Evolutionary conservation across 163 green algal species (phyloP).

Genomic region (Coccomyxa subellipsoidea): DNA sequence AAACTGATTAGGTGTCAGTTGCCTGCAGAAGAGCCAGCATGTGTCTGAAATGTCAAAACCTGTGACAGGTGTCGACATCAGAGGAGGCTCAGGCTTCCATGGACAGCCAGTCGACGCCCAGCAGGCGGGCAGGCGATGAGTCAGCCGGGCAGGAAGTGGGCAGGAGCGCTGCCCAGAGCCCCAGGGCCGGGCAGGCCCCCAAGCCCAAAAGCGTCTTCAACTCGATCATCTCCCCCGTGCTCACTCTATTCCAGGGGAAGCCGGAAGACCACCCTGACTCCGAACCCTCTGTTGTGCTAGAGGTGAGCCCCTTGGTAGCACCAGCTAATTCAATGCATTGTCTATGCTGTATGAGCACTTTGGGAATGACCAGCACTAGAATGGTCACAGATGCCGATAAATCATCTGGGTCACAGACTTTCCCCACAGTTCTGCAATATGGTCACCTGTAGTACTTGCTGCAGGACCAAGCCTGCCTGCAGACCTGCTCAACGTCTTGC

Average conservation of each 20-base stretch:
- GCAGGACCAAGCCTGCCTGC: too few species aligned
- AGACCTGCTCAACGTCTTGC: background rate
- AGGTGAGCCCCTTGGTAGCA: background rate
- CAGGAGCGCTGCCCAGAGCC: background rate
- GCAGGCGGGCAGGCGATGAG: background rate
- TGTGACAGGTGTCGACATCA: background rate
- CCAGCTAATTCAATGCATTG: too few species aligned
- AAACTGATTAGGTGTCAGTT: too few species aligned
- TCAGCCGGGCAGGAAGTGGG: background rate
- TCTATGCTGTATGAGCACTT: too few species aligned
- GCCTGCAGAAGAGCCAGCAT: too few species aligned
- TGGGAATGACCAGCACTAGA: too few species aligned
- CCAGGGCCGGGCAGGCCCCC: background rate
- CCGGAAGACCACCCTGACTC: background rate
- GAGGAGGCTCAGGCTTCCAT: background rate
- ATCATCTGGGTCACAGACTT: too few species aligned
- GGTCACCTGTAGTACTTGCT: too few species aligned
- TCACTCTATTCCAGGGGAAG: slow-evolving; percentile 4
- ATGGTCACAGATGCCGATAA: too few species aligned
- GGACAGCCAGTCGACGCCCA: background rate
- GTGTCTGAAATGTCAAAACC: too few species aligned
- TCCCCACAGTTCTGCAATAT: too few species aligned
- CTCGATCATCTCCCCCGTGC: slow-evolving; percentile 1
- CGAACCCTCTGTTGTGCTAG: background rate
- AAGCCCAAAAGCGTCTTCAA: background rate